Evolutionary conservation across 345 rosid genomes (phyloP).

Genomic region (Eucalyptus curtisii): DNA sequence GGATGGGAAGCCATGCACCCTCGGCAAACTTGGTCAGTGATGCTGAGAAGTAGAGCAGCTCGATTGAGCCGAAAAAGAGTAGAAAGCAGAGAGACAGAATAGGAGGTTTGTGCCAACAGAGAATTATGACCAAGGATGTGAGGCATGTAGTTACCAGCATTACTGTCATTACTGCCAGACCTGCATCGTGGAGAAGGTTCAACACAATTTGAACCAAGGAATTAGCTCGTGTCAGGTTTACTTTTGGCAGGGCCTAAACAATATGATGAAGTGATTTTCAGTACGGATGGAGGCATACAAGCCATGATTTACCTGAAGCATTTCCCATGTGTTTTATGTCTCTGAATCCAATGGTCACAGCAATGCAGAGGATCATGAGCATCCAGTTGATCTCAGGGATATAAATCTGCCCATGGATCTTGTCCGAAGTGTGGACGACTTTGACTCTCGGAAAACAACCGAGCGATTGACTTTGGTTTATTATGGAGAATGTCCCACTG

Average conservation of each 20-base stretch:
- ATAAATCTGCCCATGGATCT: constrained; percentile 97
- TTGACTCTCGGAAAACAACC: constrained; percentile 96
- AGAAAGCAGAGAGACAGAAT: constrained; percentile 61
- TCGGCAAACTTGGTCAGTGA: constrained; percentile 91
- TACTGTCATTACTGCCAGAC: constrained; percentile 96
- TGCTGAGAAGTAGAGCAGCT: constrained; percentile 94
- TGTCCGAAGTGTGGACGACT: constrained; percentile 94
- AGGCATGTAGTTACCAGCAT: constrained; percentile 98
- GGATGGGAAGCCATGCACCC: constrained; percentile 99
- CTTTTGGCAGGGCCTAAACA: background rate
- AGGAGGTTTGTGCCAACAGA: constrained; percentile 93
- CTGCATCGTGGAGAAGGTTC: constrained; percentile 22
- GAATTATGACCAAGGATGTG: constrained; percentile 75
- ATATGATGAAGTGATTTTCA: background rate
- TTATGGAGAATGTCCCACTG: constrained; percentile 97
- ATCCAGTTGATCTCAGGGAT: constrained; percentile 98
- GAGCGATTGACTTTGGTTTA: constrained; percentile 98
- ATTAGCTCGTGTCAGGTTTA: background rate
- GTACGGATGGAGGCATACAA: background rate
- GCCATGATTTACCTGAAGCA: constrained; percentile 63
- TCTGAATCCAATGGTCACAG: constrained; percentile 95
- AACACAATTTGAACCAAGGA: background rate
- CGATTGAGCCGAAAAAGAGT: constrained; percentile 77
- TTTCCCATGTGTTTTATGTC: constrained; percentile 94
- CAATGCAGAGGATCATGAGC: constrained; percentile 96